Percentiles rank a stretch among this genome's conserved stretches.
Conservation (phyloP, 1,284 basidiomycete species). For the Anthracocystis walkeri region DNA sequence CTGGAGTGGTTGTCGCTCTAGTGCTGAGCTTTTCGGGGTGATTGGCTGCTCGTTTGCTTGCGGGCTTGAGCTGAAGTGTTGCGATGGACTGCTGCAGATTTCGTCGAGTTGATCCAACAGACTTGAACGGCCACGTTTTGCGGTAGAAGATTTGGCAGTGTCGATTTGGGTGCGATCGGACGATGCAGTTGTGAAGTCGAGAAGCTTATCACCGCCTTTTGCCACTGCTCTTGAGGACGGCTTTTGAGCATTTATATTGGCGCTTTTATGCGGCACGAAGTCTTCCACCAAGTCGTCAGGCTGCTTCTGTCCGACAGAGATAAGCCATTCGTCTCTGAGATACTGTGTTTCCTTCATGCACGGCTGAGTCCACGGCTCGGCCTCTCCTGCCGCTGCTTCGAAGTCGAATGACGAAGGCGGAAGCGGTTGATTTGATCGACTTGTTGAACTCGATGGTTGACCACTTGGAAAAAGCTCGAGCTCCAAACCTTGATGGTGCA, state of each 20-base stretch:
- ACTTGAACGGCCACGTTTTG: slow-evolving; percentile 19
- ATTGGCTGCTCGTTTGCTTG: background rate
- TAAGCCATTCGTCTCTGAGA: slow-evolving; percentile 35
- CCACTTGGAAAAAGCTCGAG: slow-evolving; percentile 36
- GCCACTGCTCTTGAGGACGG: background rate
- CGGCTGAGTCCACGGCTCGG: slow-evolving; percentile 23
- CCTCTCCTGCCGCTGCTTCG: slow-evolving; percentile 5
- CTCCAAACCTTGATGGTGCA: slow-evolving; percentile 13
- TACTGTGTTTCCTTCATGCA: slow-evolving; percentile 22
- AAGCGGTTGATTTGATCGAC: background rate
- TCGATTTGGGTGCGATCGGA: slow-evolving; percentile 1
- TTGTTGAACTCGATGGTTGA: slow-evolving; percentile 5
- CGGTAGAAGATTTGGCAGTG: background rate
- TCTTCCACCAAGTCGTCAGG: slow-evolving; percentile 27
- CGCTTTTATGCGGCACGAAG: background rate
- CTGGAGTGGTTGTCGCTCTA: slow-evolving; percentile 11
- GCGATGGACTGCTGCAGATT: slow-evolving; percentile 33
- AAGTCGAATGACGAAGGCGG: slow-evolving; percentile 27
- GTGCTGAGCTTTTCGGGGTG: background rate
- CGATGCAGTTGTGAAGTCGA: background rate
- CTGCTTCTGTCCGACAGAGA: slow-evolving; percentile 33
- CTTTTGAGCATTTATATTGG: background rate
- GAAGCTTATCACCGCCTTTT: background rate
- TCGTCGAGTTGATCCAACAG: slow-evolving; percentile 35
- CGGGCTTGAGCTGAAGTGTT: slow-evolving; percentile 10